Base-by-base conservation (phyloP, 192 early-diverging fungal species). In the Mortierella hygrophila region DNA sequence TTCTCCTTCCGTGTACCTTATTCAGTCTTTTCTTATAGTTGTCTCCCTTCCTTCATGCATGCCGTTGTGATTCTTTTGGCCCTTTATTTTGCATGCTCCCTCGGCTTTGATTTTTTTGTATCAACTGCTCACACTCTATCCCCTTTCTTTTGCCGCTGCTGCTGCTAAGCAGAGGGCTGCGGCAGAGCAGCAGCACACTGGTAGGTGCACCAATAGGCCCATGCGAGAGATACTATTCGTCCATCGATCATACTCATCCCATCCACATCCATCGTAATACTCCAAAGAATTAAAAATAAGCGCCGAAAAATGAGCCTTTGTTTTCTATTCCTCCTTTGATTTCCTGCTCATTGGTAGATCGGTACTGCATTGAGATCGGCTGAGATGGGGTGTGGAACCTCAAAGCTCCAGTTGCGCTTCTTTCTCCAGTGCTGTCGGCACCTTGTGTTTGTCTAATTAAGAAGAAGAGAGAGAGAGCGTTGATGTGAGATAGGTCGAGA, bases 151-250 rank as follows among this genome's bases (percentile, higher is more conserved):
- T 21, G 49, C 49, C 49, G 49, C 49, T 20, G 16, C 49, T 52
- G 35, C 23, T n/a, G 60, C 26, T 52, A 10, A 65, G 60, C 26
- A 29, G 6, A 40, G 6, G 1, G 60, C 60, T 15, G 29, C 26
- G n/a, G 26, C 60, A 29, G 60, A 10, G 60, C 29, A 63, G 60
- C 47, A 49, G 47, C 49, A 52, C 15, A 18, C 26, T 65, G 60
- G 60, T 65, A 65, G n/a, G 60, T 65, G 60, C 60, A 65, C 57
- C 9, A 32, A 15, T 10, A 32, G 60, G 26, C 23, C 60, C 13
- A 65, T 65, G 60, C 60, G 29, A 65, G 60, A 26, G 60, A 65
- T 32, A 65, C 60, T 29, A 65, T 65, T 65, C 60, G 60, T 32
- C n/a, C 60, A 65, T 32, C 29, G 8, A 40, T 40, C 6, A 40